Conservation (phyloP, 768 basidiomycete genomes). For the Hygrophoropsis aurantiaca region DNA sequence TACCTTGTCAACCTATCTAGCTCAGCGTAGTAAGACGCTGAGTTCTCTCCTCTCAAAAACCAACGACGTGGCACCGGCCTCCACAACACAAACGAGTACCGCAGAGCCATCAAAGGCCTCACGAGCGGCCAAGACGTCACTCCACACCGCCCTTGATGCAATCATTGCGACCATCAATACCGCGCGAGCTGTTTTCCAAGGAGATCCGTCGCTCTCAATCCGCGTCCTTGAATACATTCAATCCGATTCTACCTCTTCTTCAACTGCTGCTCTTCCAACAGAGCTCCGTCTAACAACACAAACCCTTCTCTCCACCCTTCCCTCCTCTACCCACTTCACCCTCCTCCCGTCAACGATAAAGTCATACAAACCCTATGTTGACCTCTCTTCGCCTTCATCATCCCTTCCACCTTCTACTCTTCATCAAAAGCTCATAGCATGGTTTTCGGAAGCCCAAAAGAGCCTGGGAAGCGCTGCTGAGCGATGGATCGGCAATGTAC, state of each 20-base stretch:
- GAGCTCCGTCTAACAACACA: constrained; percentile 68
- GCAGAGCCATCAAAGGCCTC: constrained; percentile 13
- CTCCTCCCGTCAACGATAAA: constrained; percentile 71
- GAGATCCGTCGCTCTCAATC: constrained; percentile 49
- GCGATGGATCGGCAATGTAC: constrained; percentile 59
- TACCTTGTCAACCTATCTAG: constrained; percentile 66
- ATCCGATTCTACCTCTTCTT: constrained; percentile 37
- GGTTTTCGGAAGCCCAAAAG: constrained; percentile 59
- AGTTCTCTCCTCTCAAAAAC: constrained; percentile 41
- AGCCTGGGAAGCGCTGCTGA: constrained; percentile 45
- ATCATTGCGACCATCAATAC: constrained; percentile 60
- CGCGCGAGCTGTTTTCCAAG: constrained; percentile 58
- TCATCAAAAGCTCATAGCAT: constrained; percentile 49
- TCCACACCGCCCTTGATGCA: constrained; percentile 50
- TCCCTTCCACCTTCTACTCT: constrained; percentile 46
- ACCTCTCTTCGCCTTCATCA: constrained; percentile 60
- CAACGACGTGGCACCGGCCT: constrained; percentile 24
- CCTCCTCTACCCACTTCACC: constrained; percentile 81
- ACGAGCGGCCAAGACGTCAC: constrained; percentile 54
- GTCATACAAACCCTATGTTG: constrained; percentile 84
- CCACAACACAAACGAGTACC: constrained; percentile 33
- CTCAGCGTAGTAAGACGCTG: constrained; percentile 66
- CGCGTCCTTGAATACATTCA: constrained; percentile 64
- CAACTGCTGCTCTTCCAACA: constrained; percentile 35
- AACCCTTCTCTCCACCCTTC: constrained; percentile 64